A percentile compares a stretch with the other conserved stretches of the same genome.
phyloP scores from a whole-genome alignment of 1,284 basidiomycete genomes.

The Ceratobasidium sp. region DNA sequence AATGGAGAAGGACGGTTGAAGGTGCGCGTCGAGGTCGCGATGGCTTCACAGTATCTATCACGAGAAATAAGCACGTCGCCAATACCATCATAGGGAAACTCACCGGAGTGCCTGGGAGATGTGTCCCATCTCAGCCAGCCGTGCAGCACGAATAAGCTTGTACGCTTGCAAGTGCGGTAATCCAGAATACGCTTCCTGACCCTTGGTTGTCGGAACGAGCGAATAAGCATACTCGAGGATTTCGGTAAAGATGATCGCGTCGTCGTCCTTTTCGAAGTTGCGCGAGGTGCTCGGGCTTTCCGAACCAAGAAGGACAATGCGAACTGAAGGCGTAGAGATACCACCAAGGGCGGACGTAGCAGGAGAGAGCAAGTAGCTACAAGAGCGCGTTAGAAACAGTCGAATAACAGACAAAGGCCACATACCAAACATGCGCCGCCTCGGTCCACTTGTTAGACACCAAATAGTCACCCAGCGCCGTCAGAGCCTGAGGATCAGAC shows the following conservation, averaged over 20 bases:
- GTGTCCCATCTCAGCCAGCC: slow-evolving; percentile 82
- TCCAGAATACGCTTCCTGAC: slow-evolving; percentile 84
- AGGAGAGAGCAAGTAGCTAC: slow-evolving; percentile 87
- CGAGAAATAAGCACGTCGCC: slow-evolving; percentile 9
- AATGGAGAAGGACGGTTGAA: slow-evolving; percentile 67
- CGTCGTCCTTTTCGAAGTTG: slow-evolving; percentile 71
- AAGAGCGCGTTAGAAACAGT: slow-evolving; percentile 37
- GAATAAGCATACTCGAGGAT: slow-evolving; percentile 92
- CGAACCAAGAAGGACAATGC: slow-evolving; percentile 71
- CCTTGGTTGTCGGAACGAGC: slow-evolving; percentile 73
- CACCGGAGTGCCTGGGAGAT: slow-evolving; percentile 75
- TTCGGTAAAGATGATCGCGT: slow-evolving; percentile 88
- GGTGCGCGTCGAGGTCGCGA: slow-evolving; percentile 67
- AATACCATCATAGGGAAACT: slow-evolving; percentile 41
- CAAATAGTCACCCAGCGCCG: slow-evolving; percentile 87
- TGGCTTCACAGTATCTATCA: slow-evolving; percentile 90
- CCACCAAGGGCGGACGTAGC: slow-evolving; percentile 80
- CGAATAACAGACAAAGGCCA: slow-evolving; percentile 24
- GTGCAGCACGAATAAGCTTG: slow-evolving; percentile 79
- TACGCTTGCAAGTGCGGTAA: slow-evolving; percentile 90
- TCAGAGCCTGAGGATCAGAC: slow-evolving; percentile 71
- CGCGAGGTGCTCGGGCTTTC: slow-evolving; percentile 61
- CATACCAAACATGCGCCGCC: slow-evolving; percentile 90
- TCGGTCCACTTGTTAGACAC: slow-evolving; percentile 74
- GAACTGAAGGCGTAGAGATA: slow-evolving; percentile 63